Evolutionary conservation across 352 stramenopile genomes (phyloP).

Genomic region (Discostella stelligera): DNA sequence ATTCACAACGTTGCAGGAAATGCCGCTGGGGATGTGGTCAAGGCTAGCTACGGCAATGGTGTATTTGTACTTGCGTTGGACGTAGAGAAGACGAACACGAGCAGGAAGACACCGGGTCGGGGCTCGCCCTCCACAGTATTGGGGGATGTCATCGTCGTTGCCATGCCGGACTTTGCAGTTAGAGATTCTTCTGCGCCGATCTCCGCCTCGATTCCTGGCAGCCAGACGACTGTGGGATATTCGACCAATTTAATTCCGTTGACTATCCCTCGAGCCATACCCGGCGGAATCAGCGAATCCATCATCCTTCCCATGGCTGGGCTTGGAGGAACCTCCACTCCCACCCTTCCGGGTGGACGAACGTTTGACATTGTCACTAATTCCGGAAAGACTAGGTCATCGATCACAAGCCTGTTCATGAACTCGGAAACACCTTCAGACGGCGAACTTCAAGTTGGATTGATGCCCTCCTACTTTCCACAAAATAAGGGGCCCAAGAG

Average conservation of each 20-base stretch:
- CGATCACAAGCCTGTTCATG: constrained; percentile 54
- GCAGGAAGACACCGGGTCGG: not conserved
- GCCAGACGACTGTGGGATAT: not conserved
- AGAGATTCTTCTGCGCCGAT: constrained; percentile 17
- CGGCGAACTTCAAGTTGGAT: constrained; percentile 62
- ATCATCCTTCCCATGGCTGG: constrained; percentile 61
- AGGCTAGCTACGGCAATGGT: constrained; percentile 57
- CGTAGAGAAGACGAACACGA: constrained; percentile 31
- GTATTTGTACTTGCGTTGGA: constrained; percentile 69
- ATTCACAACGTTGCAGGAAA: constrained; percentile 27
- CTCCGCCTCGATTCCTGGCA: not conserved
- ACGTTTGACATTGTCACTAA: constrained; percentile 66
- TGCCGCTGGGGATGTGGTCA: constrained; percentile 44
- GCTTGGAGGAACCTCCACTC: constrained; percentile 22
- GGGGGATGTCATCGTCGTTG: constrained; percentile 63
- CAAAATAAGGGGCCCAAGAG: constrained; percentile 4
- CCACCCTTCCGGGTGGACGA: constrained; percentile 65
- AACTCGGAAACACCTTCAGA: constrained; percentile 76
- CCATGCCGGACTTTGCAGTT: constrained; percentile 51
- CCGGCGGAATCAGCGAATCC: constrained; percentile 70
- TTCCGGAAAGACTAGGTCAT: constrained; percentile 16
- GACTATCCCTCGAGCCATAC: constrained; percentile 17
- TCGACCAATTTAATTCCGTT: not conserved
- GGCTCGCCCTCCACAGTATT: not conserved
- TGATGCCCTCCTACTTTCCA: constrained; percentile 60